phyloP scores from a whole-genome alignment of 805 yeast genomes.

The Kuraishia borneana region DNA sequence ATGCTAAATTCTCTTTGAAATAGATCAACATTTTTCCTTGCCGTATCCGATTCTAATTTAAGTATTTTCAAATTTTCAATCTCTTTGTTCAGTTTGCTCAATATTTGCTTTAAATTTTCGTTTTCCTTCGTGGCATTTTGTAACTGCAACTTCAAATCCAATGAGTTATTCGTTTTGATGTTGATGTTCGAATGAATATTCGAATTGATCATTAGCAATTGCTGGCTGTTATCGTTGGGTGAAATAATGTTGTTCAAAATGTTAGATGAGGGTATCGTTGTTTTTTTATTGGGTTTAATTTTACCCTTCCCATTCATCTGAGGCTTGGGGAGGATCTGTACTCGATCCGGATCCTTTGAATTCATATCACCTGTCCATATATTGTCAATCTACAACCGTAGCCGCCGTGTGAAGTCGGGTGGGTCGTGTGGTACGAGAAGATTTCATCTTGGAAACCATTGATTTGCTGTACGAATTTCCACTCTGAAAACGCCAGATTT shows the following conservation, averaged over 20 bases:
- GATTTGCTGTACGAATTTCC: too few relatives aligned
- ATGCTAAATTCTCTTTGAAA: slow-evolving; percentile 3
- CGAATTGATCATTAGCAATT: slow-evolving; percentile 11
- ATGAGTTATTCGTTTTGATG: slow-evolving; percentile 16
- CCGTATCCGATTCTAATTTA: slow-evolving; percentile 8
- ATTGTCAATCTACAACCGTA: too few relatives aligned
- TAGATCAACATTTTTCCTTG: not conserved
- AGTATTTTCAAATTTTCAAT: slow-evolving; percentile 19
- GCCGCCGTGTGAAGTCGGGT: too few relatives aligned
- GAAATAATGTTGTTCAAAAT: not conserved
- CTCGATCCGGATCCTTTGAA: not conserved
- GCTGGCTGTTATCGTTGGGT: not conserved
- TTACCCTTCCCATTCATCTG: not conserved
- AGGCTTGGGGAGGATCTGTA: not conserved
- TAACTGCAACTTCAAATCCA: slow-evolving; percentile 24
- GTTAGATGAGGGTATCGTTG: not conserved
- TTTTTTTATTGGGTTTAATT: not conserved
- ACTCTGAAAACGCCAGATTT: too few relatives aligned
- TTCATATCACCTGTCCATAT: too few relatives aligned
- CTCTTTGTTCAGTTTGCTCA: slow-evolving; percentile 27
- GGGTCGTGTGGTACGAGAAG: too few relatives aligned
- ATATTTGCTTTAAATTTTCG: slow-evolving; percentile 28
- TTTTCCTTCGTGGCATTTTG: slow-evolving; percentile 31
- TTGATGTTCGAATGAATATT: slow-evolving; percentile 25
- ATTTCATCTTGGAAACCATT: too few relatives aligned